These are phyloP conservation scores for Monosporozyma siamensis DNA, from an alignment of 805 yeast species.

Conservation along the genomic window DNA sequence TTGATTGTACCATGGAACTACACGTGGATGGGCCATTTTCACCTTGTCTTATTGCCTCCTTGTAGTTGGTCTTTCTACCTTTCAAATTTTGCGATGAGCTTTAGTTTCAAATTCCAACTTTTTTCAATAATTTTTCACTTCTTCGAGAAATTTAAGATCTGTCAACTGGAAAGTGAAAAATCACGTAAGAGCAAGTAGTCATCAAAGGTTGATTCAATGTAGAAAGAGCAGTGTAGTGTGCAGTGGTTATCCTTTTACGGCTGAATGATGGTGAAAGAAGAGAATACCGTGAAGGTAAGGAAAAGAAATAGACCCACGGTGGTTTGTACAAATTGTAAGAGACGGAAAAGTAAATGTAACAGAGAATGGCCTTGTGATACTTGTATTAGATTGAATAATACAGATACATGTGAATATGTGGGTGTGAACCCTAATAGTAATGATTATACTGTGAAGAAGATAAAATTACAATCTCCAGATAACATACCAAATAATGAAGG, in stretches of 20 bases:
- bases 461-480: neutral
- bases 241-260: no score
- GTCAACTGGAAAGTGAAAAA: neutral
- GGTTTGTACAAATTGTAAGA: slow-evolving; percentile 28
- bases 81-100: neutral
- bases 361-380: slow-evolving; percentile 21
- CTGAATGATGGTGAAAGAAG: neutral
- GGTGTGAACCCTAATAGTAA: neutral
- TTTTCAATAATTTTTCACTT: no score
- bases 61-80: no score
- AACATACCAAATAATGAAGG: neutral
- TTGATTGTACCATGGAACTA: slow-evolving; percentile 32
- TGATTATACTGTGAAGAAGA: neutral
- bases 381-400: slow-evolving; percentile 17
- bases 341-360: slow-evolving; percentile 27
- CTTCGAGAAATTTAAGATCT: no score
- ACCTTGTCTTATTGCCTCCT: slow-evolving; percentile 3
- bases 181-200: neutral
- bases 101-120: no score
- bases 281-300: neutral
- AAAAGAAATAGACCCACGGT: slow-evolving; percentile 23
- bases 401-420: slow-evolving; percentile 15
- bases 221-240: no score
- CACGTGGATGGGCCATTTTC: slow-evolving; percentile 18
- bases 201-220: neutral